Base-by-base conservation (phyloP, 768 basidiomycete species). In the Cystobasidium onofrii region DNA sequence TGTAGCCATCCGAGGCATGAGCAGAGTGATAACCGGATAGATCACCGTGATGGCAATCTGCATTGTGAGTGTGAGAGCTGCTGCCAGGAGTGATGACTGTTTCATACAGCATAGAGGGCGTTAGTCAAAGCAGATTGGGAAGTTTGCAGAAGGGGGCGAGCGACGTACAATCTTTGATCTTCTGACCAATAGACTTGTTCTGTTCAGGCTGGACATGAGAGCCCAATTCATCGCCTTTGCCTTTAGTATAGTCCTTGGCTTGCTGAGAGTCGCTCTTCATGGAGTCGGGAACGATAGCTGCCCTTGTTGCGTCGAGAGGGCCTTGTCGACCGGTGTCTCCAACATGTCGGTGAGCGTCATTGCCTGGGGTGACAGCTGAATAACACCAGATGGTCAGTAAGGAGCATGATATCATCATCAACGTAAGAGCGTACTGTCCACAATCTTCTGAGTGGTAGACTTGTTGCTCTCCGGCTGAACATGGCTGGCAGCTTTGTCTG, bases 391-490 rank as follows among this genome's bases (percentile, higher is more conserved):
- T 25, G 20, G 4, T 52, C 25, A 34, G 64, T 43, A 34, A 66
- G 12, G n/a, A 67, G 27, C 15, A 36, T 7, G 29, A 12, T 31
- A 27, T 7, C 36, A 20, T 27, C 25, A 41, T 36, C n/a, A 13
- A 3, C 31, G 6, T 23, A 20, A 36, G 10, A 10, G 41, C 69
- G 60, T 17, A 71, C 69, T 31, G 33, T 71, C 69, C 15, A 71
- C 61, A 44, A 60, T 33, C 69, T 71, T 71, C 55, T 71, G 69
- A 27, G 52, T 71, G 12, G 54, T 27, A n/a, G 54, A 57, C 69
- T 71, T 71, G 69, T 60, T 27, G 55, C 55, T 34, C 50, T 71
- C 36, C 4, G 69, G 55, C 69, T 71, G 69, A 29, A 36, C 29
- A 23, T 71, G 69, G 25, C 54, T 57, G 13, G 55, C 54, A 18